phyloP scores from a whole-genome alignment of 2,329 filamentous ascomycete genomes.

The Aureobasidium sp. region DNA sequence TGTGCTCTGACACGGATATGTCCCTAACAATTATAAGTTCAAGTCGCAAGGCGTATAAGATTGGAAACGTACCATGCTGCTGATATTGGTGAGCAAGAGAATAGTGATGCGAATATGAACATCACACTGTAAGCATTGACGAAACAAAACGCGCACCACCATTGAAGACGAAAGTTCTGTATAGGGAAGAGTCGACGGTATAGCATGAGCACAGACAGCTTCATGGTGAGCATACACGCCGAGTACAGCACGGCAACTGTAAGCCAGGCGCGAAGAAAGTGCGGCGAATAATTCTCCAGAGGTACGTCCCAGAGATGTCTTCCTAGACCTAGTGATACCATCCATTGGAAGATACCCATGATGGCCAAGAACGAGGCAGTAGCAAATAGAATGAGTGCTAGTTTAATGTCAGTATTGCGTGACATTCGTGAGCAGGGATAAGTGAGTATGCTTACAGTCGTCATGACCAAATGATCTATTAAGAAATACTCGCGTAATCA shows the following conservation, averaged over 20 bases:
- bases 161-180: conserved; percentile 5
- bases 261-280: conserved; percentile 5
- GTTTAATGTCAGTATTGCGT: background rate
- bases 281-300: background rate
- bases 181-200: conserved; percentile 15
- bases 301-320: conserved; percentile 14
- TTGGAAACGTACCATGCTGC: background rate
- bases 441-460: conserved; percentile 3
- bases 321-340: conserved; percentile 7
- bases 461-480: conserved; percentile 13
- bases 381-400: conserved; percentile 9
- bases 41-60: background rate
- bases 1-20: background rate
- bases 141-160: conserved; percentile 8
- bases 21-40: background rate
- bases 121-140: conserved; percentile 4
- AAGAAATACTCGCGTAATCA: conserved; percentile 9
- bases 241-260: conserved; percentile 1
- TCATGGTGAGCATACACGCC: conserved; percentile 21
- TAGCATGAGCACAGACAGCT: conserved; percentile 14
- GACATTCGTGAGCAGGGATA: too few relatives aligned
- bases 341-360: conserved; percentile 14
- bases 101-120: conserved; percentile 11
- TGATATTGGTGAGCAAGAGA: conserved; percentile 2
- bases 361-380: background rate